Percentiles rank a stretch among this genome's conserved stretches.
phyloP scores from a whole-genome alignment of 2,329 filamentous ascomycete genomes.

The Gaeumannomyces tritici region DNA sequence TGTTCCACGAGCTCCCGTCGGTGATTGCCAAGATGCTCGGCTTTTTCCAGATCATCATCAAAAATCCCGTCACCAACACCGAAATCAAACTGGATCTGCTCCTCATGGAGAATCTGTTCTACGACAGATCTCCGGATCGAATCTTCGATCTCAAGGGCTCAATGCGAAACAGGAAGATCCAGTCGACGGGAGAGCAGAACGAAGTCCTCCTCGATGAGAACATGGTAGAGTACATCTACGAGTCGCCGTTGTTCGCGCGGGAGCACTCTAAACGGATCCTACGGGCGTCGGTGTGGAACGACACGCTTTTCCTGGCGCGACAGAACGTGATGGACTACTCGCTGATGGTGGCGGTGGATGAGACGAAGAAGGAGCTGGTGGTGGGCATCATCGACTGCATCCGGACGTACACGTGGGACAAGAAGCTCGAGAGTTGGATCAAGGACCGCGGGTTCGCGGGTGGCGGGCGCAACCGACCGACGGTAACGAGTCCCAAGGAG shows the following conservation, averaged over 20 bases:
- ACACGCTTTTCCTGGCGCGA: constrained; percentile 86
- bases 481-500: constrained; percentile 93
- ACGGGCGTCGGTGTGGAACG: constrained; percentile 89
- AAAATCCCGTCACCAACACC: constrained; percentile 81
- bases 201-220: constrained; percentile 97
- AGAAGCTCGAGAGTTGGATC: constrained; percentile 99
- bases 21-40: constrained; percentile 99
- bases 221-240: constrained; percentile 98
- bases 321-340: constrained; percentile 99
- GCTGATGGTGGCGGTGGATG: constrained; percentile 96
- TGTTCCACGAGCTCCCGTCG: constrained; percentile 90
- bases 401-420: constrained; percentile 97
- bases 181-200: constrained; percentile 89
- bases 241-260: constrained; percentile 87
- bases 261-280: constrained; percentile 95
- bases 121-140: constrained; percentile 80
- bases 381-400: constrained; percentile 99
- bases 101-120: constrained; percentile 97
- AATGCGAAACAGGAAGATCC: constrained; percentile 96
- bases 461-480: constrained; percentile 73
- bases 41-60: constrained; percentile 95
- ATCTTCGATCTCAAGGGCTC: constrained; percentile 96
- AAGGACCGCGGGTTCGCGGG: constrained; percentile 84
- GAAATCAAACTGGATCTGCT: constrained; percentile 93
- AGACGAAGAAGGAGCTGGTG: constrained; percentile 78